Evolutionary conservation across 2,329 filamentous ascomycete genomes (phyloP).

Genomic region (Polychaeton citri): DNA sequence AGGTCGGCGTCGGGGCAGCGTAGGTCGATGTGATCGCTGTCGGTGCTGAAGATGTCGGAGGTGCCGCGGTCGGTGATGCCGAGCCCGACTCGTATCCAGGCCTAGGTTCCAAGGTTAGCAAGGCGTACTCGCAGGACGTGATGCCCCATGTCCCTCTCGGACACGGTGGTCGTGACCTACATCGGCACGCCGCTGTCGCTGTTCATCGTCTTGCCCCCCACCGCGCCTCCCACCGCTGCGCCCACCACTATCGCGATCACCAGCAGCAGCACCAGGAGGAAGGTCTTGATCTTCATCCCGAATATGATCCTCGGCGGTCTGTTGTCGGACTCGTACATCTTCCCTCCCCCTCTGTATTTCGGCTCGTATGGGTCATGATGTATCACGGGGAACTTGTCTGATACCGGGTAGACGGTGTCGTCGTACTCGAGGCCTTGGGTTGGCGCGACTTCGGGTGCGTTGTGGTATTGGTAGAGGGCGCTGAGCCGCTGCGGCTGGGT

Average conservation of each 20-base stretch:
- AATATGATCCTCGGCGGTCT: constrained; percentile 25
- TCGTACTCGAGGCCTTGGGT: constrained; percentile 26
- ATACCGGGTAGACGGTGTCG: constrained; percentile 21
- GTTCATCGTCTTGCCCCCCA: constrained; percentile 18
- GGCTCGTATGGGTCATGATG: constrained; percentile 11
- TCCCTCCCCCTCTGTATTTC: constrained; percentile 8
- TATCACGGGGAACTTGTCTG: constrained; percentile 25
- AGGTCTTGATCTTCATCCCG: constrained; percentile 24
- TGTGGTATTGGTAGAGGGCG: constrained; percentile 26
- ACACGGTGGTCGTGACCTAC: background rate
- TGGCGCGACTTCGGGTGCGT: constrained; percentile 25
- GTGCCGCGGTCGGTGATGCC: background rate
- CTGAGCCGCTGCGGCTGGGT: constrained; percentile 16
- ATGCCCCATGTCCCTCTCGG: no score
- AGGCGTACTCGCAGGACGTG: no score
- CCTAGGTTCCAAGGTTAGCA: background rate
- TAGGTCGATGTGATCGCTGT: constrained; percentile 12
- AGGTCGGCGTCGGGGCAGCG: constrained; percentile 18
- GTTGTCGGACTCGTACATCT: constrained; percentile 12
- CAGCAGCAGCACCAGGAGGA: constrained; percentile 19
- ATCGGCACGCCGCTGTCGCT: constrained; percentile 5
- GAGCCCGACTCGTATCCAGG: constrained; percentile 1
- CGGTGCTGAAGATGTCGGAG: constrained; percentile 7
- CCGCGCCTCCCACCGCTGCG: constrained; percentile 24
- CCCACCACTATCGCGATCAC: constrained; percentile 21